These are phyloP conservation scores for Alternaria sp. DNA, from an alignment of 2,329 filamentous ascomycete genomes.

Conservation along the genomic window DNA sequence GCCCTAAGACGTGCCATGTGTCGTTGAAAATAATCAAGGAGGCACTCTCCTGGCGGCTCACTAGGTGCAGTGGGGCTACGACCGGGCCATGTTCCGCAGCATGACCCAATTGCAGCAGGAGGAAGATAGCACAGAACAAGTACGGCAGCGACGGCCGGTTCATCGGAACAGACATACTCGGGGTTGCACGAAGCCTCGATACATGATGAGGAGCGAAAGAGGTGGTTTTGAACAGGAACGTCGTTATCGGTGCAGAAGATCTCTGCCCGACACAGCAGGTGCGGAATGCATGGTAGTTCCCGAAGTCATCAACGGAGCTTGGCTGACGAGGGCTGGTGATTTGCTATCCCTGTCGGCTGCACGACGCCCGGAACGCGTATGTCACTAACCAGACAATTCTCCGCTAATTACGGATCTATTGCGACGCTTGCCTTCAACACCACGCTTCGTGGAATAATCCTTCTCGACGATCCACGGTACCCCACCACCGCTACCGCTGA, in stretches of 20 bases:
- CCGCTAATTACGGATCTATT: slow-evolving; percentile 25
- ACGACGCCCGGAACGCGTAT: slow-evolving; percentile 31
- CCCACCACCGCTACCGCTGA: slow-evolving; percentile 2
- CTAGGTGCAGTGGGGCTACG: slow-evolving; percentile 20
- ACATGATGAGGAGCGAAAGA: neutral
- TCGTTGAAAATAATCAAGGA: slow-evolving; percentile 41
- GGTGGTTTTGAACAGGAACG: neutral
- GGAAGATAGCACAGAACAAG: slow-evolving; percentile 9
- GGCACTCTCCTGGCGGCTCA: slow-evolving; percentile 7
- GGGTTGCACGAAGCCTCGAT: neutral
- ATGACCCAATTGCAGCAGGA: slow-evolving; percentile 19
- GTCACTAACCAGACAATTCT: slow-evolving; percentile 22
- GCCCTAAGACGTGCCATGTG: slow-evolving; percentile 62
- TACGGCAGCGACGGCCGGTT: slow-evolving; percentile 6
- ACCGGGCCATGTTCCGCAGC: slow-evolving; percentile 24
- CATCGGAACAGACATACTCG: slow-evolving; percentile 4
- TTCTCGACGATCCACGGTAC: slow-evolving; percentile 1
- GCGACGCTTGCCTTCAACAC: slow-evolving; percentile 26
- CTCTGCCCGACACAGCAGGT: slow-evolving; percentile 9
- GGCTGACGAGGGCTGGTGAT: slow-evolving; percentile 18
- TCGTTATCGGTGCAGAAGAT: neutral
- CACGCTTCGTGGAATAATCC: slow-evolving; percentile 7
- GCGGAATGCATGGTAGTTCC: neutral
- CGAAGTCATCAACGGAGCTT: slow-evolving; percentile 8
- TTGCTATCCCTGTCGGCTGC: slow-evolving; percentile 20